These are phyloP conservation scores for Sclerotinia minor DNA, from an alignment of 2,329 filamentous ascomycete species.

Conservation along the genomic window DNA sequence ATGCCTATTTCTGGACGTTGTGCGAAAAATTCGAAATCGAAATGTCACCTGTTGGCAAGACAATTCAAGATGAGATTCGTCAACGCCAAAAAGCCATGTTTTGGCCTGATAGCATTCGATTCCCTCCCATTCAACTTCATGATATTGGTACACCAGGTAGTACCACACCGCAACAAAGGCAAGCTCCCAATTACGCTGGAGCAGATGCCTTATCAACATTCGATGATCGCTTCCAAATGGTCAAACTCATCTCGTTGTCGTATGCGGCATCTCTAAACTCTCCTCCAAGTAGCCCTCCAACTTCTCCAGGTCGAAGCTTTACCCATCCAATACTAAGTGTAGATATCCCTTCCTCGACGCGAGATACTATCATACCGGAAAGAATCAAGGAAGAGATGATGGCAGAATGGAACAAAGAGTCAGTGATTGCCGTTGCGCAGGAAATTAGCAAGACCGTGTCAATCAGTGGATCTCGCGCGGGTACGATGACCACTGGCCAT, in stretches of 20 bases:
- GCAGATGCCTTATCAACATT: conserved; percentile 71
- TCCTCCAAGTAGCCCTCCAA: conserved; percentile 67
- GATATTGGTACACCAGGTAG: conserved; percentile 57
- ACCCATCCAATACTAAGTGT: conserved; percentile 61
- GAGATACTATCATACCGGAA: conserved; percentile 60
- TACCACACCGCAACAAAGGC: conserved; percentile 47
- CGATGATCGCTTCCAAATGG: conserved; percentile 68
- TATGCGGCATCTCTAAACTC: conserved; percentile 65
- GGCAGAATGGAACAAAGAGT: conserved; percentile 76
- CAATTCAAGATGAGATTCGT: conserved; percentile 73
- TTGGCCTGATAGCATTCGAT: conserved; percentile 73
- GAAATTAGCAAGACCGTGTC: conserved; percentile 72
- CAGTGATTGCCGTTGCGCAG: conserved; percentile 66
- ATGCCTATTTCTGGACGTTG: conserved; percentile 84
- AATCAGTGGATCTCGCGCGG: conserved; percentile 71
- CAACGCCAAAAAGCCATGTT: conserved; percentile 71
- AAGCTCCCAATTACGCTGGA: conserved; percentile 54
- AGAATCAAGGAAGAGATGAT: conserved; percentile 74
- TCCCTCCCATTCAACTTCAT: conserved; percentile 67
- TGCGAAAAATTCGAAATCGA: conserved; percentile 78
- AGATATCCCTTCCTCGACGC: conserved; percentile 45
- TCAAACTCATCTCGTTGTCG: conserved; percentile 70
- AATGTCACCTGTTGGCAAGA: conserved; percentile 64
- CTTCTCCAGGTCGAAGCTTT: conserved; percentile 66
- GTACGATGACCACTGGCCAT: conserved; percentile 50